Conservation (phyloP, 345 rosid genomes). For the Populus pruinosa region DNA sequence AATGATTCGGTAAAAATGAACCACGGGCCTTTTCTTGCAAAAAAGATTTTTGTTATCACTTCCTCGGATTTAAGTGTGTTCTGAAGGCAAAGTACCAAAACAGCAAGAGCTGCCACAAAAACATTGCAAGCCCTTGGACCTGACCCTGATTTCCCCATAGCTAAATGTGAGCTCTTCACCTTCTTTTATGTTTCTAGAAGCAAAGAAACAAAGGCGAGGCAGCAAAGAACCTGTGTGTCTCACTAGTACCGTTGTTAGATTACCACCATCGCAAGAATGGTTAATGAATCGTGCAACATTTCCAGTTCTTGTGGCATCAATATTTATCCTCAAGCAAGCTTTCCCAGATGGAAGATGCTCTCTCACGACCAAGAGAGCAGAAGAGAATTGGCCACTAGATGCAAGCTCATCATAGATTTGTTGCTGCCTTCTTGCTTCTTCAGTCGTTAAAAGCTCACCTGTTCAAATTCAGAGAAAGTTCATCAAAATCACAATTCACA, state of each 20-base stretch:
- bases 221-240: conserved; percentile 61
- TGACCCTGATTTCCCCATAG: conserved; percentile 59
- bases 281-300: conserved; percentile 77
- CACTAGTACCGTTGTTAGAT: conserved; percentile 52
- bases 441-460: conserved; percentile 78
- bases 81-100: conserved; percentile 67
- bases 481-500: conserved; percentile 3
- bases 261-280: conserved; percentile 92
- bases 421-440: conserved; percentile 72
- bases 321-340: conserved; percentile 80
- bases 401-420: conserved; percentile 57
- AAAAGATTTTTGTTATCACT: neutral
- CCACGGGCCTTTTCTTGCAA: too few species aligned
- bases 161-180: conserved; percentile 75
- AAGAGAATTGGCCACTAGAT: conserved; percentile 33
- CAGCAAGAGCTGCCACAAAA: conserved; percentile 70
- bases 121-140: conserved; percentile 52
- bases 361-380: conserved; percentile 80
- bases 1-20: neutral
- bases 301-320: conserved; percentile 75
- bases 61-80: conserved; percentile 43
- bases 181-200: conserved; percentile 58
- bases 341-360: conserved; percentile 88
- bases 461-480: neutral
- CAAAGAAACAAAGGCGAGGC: conserved; percentile 80